A percentile compares a stretch with the other conserved stretches of the same genome.
Evolutionary conservation across 73 alveolate species (phyloP).

Genomic region (Halteria grandinella): DNA sequence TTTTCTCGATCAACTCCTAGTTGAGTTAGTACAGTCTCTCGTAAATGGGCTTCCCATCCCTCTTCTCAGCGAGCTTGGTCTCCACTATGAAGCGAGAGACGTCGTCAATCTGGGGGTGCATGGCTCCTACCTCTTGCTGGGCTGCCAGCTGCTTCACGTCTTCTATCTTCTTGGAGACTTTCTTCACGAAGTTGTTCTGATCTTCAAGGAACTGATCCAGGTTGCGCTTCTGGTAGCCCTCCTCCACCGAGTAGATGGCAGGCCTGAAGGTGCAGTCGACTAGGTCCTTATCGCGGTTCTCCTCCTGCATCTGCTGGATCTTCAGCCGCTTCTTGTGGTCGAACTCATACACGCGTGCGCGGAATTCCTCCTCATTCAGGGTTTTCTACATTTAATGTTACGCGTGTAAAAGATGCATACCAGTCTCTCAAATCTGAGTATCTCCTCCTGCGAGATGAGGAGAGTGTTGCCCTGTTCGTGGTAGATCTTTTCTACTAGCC

Average conservation of each 20-base stretch:
- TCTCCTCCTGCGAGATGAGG: slow-evolving; percentile 31
- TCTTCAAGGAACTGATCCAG: slow-evolving; percentile 39
- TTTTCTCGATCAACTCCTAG: not conserved
- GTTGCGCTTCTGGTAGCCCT: not conserved
- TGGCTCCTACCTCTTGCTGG: slow-evolving; percentile 1
- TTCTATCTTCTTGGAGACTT: slow-evolving; percentile 12
- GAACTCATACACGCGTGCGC: slow-evolving; percentile 5
- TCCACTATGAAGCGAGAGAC: slow-evolving; percentile 14
- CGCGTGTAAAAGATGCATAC: not conserved
- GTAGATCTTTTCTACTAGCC: slow-evolving; percentile 40
- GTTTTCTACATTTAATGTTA: slow-evolving; percentile 7
- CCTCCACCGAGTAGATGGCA: not conserved
- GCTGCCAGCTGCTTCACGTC: not conserved
- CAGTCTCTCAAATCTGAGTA: slow-evolving; percentile 27
- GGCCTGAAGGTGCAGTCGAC: slow-evolving; percentile 55
- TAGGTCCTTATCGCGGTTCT: slow-evolving; percentile 25
- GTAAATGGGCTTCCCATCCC: slow-evolving; percentile 36
- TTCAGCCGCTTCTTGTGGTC: slow-evolving; percentile 1
- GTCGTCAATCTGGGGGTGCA: slow-evolving; percentile 49
- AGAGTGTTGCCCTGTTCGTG: slow-evolving; percentile 49
- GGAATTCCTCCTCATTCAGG: slow-evolving; percentile 41
- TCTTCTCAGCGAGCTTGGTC: slow-evolving; percentile 12
- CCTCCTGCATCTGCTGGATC: slow-evolving; percentile 1
- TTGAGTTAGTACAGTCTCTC: slow-evolving; percentile 47
- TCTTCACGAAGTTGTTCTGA: slow-evolving; percentile 11